Conservation (phyloP, 768 basidiomycete genomes). For the Leucocoprinus sp. region DNA sequence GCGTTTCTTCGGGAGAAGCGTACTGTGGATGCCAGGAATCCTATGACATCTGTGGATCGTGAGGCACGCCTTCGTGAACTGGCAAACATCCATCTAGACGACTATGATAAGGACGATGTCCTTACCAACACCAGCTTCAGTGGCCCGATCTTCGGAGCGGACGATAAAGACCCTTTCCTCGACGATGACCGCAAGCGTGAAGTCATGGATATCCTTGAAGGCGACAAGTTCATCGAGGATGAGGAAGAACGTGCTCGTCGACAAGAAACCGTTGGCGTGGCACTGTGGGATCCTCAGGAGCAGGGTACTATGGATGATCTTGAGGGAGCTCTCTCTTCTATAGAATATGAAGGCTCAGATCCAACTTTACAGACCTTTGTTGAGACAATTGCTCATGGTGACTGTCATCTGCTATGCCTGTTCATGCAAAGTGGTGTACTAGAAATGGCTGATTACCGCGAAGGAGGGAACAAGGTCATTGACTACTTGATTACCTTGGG, state of each 20-base stretch:
- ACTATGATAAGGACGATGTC: constrained; percentile 6
- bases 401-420: background rate
- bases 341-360: background rate
- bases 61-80: constrained; percentile 25
- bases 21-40: constrained; percentile 33
- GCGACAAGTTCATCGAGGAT: constrained; percentile 19
- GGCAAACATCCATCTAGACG: constrained; percentile 18
- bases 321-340: background rate
- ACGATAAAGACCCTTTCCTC: constrained; percentile 7
- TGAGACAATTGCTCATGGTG: constrained; percentile 8
- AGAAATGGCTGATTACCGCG: constrained; percentile 9
- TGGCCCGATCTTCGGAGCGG: background rate
- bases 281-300: constrained; percentile 1
- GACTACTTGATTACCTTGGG: background rate
- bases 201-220: constrained; percentile 3
- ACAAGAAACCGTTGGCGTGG: constrained; percentile 1
- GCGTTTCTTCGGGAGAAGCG: constrained; percentile 47
- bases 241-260: constrained; percentile 20
- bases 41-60: constrained; percentile 35
- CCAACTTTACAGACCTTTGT: constrained; percentile 1
- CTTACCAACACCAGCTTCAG: background rate
- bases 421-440: constrained; percentile 3
- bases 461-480: background rate
- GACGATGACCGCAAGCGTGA: constrained; percentile 3
- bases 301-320: background rate